These are phyloP conservation scores for Apiospora arundinis DNA, from an alignment of 2,329 filamentous ascomycete genomes.

Conservation along the genomic window DNA sequence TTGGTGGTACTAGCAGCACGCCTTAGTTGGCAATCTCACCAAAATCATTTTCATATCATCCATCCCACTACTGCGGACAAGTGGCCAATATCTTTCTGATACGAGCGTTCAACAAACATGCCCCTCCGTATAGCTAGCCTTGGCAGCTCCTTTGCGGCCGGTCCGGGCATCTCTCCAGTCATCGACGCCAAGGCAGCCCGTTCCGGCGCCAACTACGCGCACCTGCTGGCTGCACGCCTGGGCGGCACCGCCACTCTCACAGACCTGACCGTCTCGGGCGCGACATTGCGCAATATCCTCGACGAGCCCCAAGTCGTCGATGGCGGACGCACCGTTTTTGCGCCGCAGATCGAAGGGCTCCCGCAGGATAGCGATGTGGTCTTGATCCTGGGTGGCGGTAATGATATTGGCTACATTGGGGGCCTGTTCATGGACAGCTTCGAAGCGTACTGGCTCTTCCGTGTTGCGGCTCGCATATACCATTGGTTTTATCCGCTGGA, in stretches of 20 bases:
- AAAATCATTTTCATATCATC: too few relatives aligned
- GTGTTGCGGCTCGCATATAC: neutral
- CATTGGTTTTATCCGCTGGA: neutral
- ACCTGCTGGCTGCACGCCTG: conserved; percentile 37
- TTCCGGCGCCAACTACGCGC: conserved; percentile 44
- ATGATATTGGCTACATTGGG: conserved; percentile 46
- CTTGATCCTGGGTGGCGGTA: conserved; percentile 45
- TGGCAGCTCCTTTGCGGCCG: conserved; percentile 40
- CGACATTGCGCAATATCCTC: conserved; percentile 45
- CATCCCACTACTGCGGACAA: too few relatives aligned
- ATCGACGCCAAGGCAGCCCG: conserved; percentile 36
- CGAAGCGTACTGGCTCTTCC: conserved; percentile 11
- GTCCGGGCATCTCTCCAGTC: conserved; percentile 42
- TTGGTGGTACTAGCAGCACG: too few relatives aligned
- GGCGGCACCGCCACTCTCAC: conserved; percentile 31
- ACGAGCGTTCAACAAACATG: neutral
- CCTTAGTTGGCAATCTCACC: too few relatives aligned
- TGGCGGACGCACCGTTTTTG: conserved; percentile 29
- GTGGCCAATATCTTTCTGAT: too few relatives aligned
- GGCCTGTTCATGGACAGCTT: conserved; percentile 37
- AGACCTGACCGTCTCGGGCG: conserved; percentile 44
- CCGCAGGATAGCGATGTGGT: conserved; percentile 44
- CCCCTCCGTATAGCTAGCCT: conserved; percentile 38
- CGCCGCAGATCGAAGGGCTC: conserved; percentile 42
- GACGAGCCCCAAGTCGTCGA: conserved; percentile 40